phyloP scores from a whole-genome alignment of 1,139 yeast species.

The Zygoascus hellenicus region DNA sequence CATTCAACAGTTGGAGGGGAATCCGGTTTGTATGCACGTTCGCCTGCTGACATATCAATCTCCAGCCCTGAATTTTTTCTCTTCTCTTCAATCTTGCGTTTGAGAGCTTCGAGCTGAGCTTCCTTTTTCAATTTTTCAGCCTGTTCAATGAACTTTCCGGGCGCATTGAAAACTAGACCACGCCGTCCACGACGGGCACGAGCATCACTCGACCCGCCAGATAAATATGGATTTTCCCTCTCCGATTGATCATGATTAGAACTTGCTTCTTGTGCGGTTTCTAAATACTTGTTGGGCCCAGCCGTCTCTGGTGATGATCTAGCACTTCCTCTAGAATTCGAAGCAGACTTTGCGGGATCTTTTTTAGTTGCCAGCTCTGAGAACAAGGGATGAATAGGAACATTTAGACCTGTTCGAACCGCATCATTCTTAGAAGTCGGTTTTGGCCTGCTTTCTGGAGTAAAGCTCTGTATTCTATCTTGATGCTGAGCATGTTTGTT shows the following conservation, averaged over 20 bases:
- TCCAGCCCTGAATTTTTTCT: conserved; percentile 38
- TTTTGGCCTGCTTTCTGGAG: no score
- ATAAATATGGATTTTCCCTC: conserved; percentile 57
- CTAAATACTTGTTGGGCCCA: conserved; percentile 13
- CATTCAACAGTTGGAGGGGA: conserved; percentile 65
- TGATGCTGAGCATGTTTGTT: no score
- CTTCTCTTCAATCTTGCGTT: conserved; percentile 26
- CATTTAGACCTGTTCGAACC: conserved; percentile 42
- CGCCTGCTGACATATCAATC: conserved; percentile 47
- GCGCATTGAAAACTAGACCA: conserved; percentile 47
- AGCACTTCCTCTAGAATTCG: neutral
- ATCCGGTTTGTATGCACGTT: conserved; percentile 42
- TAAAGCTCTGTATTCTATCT: no score
- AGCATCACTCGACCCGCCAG: conserved; percentile 33
- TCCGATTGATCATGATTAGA: conserved; percentile 33
- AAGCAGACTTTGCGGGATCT: neutral
- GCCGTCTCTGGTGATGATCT: neutral
- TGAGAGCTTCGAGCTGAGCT: conserved; percentile 34
- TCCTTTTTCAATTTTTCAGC: conserved; percentile 49
- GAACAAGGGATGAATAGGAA: conserved; percentile 57
- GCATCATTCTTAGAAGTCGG: neutral
- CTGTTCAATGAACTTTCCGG: conserved; percentile 55
- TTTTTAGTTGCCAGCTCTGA: conserved; percentile 4
- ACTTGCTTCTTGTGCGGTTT: conserved; percentile 3
- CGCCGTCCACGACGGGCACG: conserved; percentile 30